Percentiles rank a stretch among this genome's conserved stretches.
Conservation (phyloP, 148 eudicot genomes). For the Amaranthus palmeri region DNA sequence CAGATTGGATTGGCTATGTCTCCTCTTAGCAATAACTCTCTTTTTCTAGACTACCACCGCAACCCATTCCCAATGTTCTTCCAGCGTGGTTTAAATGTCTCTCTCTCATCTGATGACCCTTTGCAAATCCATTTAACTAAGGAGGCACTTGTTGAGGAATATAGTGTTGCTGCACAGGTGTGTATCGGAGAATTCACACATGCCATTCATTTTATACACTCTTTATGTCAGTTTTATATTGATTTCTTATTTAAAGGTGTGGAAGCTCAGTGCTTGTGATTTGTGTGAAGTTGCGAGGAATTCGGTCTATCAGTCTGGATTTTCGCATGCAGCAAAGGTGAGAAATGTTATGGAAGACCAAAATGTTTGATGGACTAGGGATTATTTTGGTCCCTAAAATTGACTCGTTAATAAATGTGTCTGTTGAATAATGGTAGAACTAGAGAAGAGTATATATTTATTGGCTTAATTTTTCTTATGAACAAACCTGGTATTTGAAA, state of each 20-base stretch:
- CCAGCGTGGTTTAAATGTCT: constrained; percentile 77
- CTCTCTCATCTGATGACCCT: constrained; percentile 81
- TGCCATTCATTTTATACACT: constrained; percentile 3
- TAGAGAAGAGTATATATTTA: background rate
- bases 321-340: constrained; percentile 77
- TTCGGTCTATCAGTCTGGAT: constrained; percentile 82
- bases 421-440: background rate
- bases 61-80: constrained; percentile 79
- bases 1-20: constrained; percentile 84
- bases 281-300: constrained; percentile 80
- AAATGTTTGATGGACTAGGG: too few species aligned
- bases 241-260: constrained; percentile 44
- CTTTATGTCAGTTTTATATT: background rate
- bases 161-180: constrained; percentile 79
- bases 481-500: background rate
- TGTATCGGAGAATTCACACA: background rate
- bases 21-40: constrained; percentile 79
- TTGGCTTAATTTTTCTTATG: background rate
- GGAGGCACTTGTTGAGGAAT: constrained; percentile 79
- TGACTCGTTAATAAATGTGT: background rate
- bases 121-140: constrained; percentile 81
- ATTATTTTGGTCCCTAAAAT: background rate
- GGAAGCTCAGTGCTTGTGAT: constrained; percentile 84
- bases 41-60: constrained; percentile 75
- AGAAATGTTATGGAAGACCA: background rate